Evolutionary conservation across 1,284 basidiomycete species (phyloP), one percentile per base, ranked within the genome.

Genomic region (Lignosus rhinocerotis): DNA sequence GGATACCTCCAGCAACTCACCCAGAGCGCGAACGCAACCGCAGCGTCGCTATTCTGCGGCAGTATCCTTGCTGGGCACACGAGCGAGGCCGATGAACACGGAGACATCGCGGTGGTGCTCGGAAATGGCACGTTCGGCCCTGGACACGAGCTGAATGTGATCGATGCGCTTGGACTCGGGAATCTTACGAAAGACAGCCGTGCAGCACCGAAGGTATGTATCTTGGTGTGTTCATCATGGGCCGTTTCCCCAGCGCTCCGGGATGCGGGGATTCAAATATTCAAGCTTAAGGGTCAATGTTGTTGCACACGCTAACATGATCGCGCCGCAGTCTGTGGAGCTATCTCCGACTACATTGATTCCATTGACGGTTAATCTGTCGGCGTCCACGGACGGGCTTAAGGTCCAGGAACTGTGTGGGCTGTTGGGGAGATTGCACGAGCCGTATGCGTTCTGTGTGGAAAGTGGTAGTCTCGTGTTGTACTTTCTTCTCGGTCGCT

Each of bases 71-170:
- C 78, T 0, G 84, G 84, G 1, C 74, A 75, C 45, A 70, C 75
- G 12, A 83, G 77, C 63, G 84, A 87, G 60, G 78, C 76, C 59
- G 83, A 84, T 60, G 83, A 85, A 53, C 81, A 75, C 47, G 78
- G 78, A 2, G 83, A 85, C 59, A 67, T 83, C 25, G 80, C 75
- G 2, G 51, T 85, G 34, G 83, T 78, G 78, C 73, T 86, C 3
- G 80, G 82, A 6, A 56, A 62, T 9, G 79, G 77, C 10, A 56
- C 64, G 10, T 69, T 63, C 48, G 61, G 64, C 12, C 42, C 25
- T 4, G 69, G 69, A n/a, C 61, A 66, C 53, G 69, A 69, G 54
- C 52, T 9, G 16, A 63, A 66, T 25, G 58, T 69, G 6, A 53
- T 72, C 19, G 41, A 56, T 11, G 62, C 61, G n/a, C 58, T 73